Percentiles rank a stretch among this genome's conserved stretches.
Conservation (phyloP, 768 basidiomycete genomes). For the Cyathus striatus region DNA sequence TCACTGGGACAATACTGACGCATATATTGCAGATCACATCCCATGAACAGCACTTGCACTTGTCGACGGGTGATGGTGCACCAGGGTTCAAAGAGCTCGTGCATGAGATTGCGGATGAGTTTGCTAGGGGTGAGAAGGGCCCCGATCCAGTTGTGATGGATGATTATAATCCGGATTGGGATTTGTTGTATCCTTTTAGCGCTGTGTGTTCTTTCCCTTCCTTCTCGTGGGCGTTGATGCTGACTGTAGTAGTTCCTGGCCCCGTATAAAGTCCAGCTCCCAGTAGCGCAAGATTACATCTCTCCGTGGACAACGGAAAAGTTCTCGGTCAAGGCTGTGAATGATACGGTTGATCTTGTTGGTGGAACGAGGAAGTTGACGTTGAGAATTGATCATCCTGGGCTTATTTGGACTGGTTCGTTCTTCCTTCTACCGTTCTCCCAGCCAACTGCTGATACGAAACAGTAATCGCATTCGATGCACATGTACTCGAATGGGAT, state of each 20-base stretch:
- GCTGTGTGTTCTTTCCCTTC: slow-evolving; percentile 37
- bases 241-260: slow-evolving; percentile 60
- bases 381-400: slow-evolving; percentile 69
- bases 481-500: slow-evolving; percentile 82
- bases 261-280: slow-evolving; percentile 73
- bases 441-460: background rate
- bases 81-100: slow-evolving; percentile 69
- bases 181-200: slow-evolving; percentile 77
- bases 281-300: slow-evolving; percentile 39
- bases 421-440: slow-evolving; percentile 5
- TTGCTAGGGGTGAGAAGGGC: slow-evolving; percentile 39
- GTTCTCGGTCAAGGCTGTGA: slow-evolving; percentile 54
- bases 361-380: slow-evolving; percentile 69
- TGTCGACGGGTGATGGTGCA: slow-evolving; percentile 79
- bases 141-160: slow-evolving; percentile 55
- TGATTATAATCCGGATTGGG: slow-evolving; percentile 85
- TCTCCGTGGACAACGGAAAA: slow-evolving; percentile 40
- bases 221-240: background rate
- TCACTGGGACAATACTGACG: background rate
- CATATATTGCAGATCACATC: slow-evolving; percentile 54
- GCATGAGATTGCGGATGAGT: slow-evolving; percentile 49
- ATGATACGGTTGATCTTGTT: slow-evolving; percentile 46
- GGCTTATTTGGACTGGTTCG: slow-evolving; percentile 81
- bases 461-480: slow-evolving; percentile 83
- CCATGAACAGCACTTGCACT: slow-evolving; percentile 66